Evolutionary conservation across 192 early-diverging fungal species (phyloP).

Genomic region (Entrophospora sp.): DNA sequence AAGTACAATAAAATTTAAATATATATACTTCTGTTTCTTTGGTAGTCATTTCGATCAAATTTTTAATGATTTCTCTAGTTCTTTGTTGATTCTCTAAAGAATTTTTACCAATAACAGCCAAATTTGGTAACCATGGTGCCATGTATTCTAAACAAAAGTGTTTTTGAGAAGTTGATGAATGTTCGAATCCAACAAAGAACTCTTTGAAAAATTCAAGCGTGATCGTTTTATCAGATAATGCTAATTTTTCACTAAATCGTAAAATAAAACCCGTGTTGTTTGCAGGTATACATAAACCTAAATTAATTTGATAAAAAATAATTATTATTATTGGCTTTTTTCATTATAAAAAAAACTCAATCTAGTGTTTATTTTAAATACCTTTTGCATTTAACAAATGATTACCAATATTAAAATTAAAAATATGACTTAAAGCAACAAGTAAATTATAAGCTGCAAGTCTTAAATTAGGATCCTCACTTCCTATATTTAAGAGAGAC

Average conservation of each 20-base stretch:
- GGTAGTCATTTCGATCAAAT: slow-evolving; percentile 74
- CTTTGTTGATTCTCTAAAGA: slow-evolving; percentile 44
- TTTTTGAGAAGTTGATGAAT: slow-evolving; percentile 61
- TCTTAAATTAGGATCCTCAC: slow-evolving; percentile 70
- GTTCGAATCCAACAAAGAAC: slow-evolving; percentile 72
- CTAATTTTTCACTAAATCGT: slow-evolving; percentile 73
- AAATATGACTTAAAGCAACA: slow-evolving; percentile 69
- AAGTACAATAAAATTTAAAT: too few species aligned
- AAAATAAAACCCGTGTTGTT: slow-evolving; percentile 82
- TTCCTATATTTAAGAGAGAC: slow-evolving; percentile 81
- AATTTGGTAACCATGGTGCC: slow-evolving; percentile 78
- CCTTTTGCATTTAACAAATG: slow-evolving; percentile 68
- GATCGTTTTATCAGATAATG: slow-evolving; percentile 62
- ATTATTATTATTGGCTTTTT: too few species aligned
- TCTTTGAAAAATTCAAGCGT: slow-evolving; percentile 87
- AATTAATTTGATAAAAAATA: too few species aligned
- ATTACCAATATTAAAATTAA: slow-evolving; percentile 77
- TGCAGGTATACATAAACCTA: slow-evolving; percentile 79
- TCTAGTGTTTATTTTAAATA: slow-evolving; percentile 15
- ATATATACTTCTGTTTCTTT: slow-evolving; percentile 58
- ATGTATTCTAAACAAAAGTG: slow-evolving; percentile 83
- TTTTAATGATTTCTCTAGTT: slow-evolving; percentile 67
- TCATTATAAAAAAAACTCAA: not conserved
- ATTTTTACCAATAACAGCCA: slow-evolving; percentile 52
- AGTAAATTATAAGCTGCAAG: slow-evolving; percentile 86